Conservation (phyloP, 2,329 filamentous ascomycete species). For the Diaporthe vaccinii region DNA sequence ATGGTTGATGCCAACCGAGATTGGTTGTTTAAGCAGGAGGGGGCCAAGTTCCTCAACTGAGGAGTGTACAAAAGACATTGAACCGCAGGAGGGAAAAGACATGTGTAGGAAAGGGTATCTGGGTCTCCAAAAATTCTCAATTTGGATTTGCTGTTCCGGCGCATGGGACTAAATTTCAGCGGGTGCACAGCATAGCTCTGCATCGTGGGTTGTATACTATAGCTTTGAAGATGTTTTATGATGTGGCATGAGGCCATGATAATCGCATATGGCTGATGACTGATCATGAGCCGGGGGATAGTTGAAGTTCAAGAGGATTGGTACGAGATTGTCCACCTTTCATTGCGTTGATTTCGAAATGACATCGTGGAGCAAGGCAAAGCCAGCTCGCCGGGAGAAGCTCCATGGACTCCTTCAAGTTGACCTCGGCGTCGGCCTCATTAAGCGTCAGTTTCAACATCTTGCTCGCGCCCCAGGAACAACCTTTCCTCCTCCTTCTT, state of each 20-base stretch:
- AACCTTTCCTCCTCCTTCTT: neutral
- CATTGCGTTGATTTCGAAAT: neutral
- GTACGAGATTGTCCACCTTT: neutral
- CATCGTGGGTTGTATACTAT: neutral
- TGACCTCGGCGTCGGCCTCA: neutral
- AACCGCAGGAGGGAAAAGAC: no score
- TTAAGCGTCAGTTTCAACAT: neutral
- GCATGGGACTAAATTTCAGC: conserved; percentile 1
- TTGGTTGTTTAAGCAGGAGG: conserved; percentile 76
- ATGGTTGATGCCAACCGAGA: conserved; percentile 81
- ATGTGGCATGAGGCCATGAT: conserved; percentile 17
- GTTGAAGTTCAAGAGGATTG: neutral
- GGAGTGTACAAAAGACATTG: neutral
- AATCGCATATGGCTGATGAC: conserved; percentile 5
- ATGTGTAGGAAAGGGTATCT: conserved; percentile 6
- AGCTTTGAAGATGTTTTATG: neutral
- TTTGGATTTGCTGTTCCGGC: neutral
- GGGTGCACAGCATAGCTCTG: neutral
- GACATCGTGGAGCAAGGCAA: neutral
- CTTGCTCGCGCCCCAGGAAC: neutral
- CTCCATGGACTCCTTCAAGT: neutral
- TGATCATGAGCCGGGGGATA: neutral
- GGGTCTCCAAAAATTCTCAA: neutral
- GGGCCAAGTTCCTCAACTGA: conserved; percentile 46
- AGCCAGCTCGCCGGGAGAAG: neutral